Base-by-base conservation (phyloP, 2,329 filamentous ascomycete species). In the Hypoxylon sp. region DNA sequence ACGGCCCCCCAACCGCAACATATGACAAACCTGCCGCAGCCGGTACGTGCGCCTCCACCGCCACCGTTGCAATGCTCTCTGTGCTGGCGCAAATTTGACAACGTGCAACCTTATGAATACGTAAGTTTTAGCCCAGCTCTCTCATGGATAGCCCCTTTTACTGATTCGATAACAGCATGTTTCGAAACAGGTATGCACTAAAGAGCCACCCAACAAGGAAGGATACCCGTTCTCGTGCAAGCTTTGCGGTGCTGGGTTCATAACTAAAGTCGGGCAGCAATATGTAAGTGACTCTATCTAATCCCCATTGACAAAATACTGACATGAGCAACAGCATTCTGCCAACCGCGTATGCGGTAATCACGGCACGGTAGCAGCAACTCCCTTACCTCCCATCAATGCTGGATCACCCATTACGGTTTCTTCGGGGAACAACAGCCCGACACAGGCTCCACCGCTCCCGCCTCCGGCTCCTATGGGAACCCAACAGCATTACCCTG, bases 231-330 rank as follows among this genome's bases (percentile, higher is more conserved):
- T 71, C 13, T 61, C 68, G 0, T 83, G 80, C 42, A 53, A 68
- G 1, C 67, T 73, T 36, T 83, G 79, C 34, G 77, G 77, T 17
- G 68, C 73, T 30, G 68, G 69, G 1, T 81, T 83, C 32, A 66
- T 65, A 2, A 75, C 73, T 7, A 57, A 61, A 3, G 69, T 69
- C 15, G 77, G 75, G 1, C 59, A 77, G 2, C 54, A 68, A 38
- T 80, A 80, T 55, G 71, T 73, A 47, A 67, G 69, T 36, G 13
- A 23, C 5, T 21, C 8, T 42, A 27, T 8, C 7, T 20, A 4
- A 17, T 13, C 21, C 8, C 16, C 3, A n/a, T 34, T 34, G 27
- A 21, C 9, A 4, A 13, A 29, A 17, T n/a, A 31, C 55, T 66
- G n/a, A 62, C 43, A 51, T 15, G 17, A 25, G 15, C 13, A 30